Conservation (phyloP, 331 rosid species). For the Stylosanthes scabra region DNA sequence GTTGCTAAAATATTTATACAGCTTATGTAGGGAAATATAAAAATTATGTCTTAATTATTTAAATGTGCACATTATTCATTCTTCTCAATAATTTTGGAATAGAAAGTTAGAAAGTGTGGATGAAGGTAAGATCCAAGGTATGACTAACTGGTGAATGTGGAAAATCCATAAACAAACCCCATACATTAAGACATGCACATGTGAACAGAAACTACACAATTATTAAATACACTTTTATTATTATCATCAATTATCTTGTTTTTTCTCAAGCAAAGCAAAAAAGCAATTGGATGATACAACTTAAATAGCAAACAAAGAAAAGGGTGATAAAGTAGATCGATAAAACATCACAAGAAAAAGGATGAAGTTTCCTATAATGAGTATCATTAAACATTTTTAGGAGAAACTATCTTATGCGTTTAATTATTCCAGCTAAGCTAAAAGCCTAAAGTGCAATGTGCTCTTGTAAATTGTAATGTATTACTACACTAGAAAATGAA, state of each 20-base stretch:
- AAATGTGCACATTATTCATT: too few species aligned
- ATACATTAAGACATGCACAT: not conserved
- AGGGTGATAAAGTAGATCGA: not conserved
- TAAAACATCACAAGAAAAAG: not conserved
- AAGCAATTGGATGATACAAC: not conserved
- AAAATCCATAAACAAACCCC: not conserved
- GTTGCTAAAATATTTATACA: too few species aligned
- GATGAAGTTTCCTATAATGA: slow-evolving; percentile 3
- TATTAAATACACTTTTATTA: not conserved
- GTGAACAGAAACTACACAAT: too few species aligned
- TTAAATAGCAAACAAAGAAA: not conserved
- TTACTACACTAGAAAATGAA: too few species aligned
- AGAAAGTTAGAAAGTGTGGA: too few species aligned
- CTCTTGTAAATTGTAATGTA: too few species aligned
- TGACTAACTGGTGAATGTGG: too few species aligned
- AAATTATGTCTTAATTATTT: too few species aligned
- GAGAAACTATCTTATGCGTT: too few species aligned
- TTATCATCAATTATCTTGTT: not conserved
- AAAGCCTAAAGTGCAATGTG: not conserved
- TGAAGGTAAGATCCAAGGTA: too few species aligned
- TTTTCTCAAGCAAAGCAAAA: not conserved
- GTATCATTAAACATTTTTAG: slow-evolving; percentile 1
- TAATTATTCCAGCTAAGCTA: slow-evolving; percentile 3
- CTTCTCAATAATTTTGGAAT: too few species aligned
- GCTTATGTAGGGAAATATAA: too few species aligned